Evolutionary conservation across 495 filamentous ascomycete genomes (phyloP), one percentile per base, ranked within the genome.

Genomic region (Aspergillus kassunensis): DNA sequence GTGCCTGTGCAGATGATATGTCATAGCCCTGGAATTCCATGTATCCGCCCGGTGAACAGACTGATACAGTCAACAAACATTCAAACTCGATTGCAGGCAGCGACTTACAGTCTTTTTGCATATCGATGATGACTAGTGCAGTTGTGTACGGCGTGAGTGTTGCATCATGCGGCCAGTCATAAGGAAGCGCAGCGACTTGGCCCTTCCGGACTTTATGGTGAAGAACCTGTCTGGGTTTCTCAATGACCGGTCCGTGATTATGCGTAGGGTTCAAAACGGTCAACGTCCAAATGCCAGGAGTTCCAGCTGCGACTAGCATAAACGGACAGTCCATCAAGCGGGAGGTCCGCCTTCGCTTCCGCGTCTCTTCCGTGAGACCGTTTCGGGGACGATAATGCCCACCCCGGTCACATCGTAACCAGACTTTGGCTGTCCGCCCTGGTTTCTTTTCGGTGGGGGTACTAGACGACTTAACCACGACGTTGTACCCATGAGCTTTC

Each of bases 41-140:
- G 41, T 86, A 86, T 41, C 83, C 82, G 31, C 74, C 78, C 19
- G 69, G 62, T 12, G 70, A 62, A 62, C 82, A 85, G 63, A 86
- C 81, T 85, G 54, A 12, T 16, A 8, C 19, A 30, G 27, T 53
- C 46, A 54, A 44, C 42, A n/a, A n/a, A n/a, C n/a, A n/a, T n/a
- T n/a, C n/a, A n/a, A n/a, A n/a, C n/a, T n/a, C n/a, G n/a, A n/a
- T n/a, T n/a, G n/a, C n/a, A n/a, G 23, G 29, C 12, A 55, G 20
- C 44, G 51, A 69, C 75, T 55, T 59, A 84, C 81, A 85, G 61
- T 88, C 84, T 49, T 82, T 82, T 59, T 88, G 84, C 83, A 88
- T 87, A 66, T 88, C 84, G 56, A 88, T 84, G 27, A 88, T 77
- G 2, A 88, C 76, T 43, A 88, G 68, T 5, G 83, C 84, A 12